Evolutionary conservation across 1,284 basidiomycete genomes (phyloP), one percentile per base, ranked within the genome.

Genomic region (Peniophora sp.): DNA sequence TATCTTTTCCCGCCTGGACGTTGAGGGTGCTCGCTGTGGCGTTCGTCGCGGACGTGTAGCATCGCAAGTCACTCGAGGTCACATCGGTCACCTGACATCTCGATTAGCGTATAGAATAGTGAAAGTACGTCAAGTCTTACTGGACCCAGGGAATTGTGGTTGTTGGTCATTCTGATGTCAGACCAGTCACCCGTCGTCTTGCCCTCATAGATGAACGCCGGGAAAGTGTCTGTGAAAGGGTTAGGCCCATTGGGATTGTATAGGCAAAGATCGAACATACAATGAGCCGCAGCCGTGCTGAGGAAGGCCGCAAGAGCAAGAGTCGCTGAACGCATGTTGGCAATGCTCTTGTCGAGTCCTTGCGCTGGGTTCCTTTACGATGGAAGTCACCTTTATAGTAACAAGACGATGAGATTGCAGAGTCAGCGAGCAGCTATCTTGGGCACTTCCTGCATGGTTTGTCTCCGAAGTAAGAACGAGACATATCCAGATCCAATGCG

Each of bases 151-250:
- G 58, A 61, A 52, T 73, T 65, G 59, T 61, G 72, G 61, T 76
- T 75, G 58, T 73, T 73, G 16, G 72, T 75, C 57, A 63, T 52
- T 36, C 73, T 63, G 50, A 75, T 68, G 54, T 75, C 67, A 5
- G 59, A 55, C 72, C 72, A 76, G 24, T 58, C 61, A 5, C 68
- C 53, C 3, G 70, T 72, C 8, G 59, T 61, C 9, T 53, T 54
- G 6, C 72, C 72, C 27, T 67, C 64, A 8, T 69, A 63, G 51
- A 71, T 62, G 11, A 74, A 64, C 22, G 65, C 64, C 2, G 71
- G 69, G 59, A 73, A 68, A 8, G 70, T 71, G 60, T 73, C 71
- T 74, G 49, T 12, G n/a, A 36, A 10, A 10, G 34, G 34, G 34
- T n/a, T 36, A 36, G 10, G 10, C 10, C 10, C 34, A n/a, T 10